phyloP scores from a whole-genome alignment of 176 grass and related monocot genomes.

The Panicum miliaceum region DNA sequence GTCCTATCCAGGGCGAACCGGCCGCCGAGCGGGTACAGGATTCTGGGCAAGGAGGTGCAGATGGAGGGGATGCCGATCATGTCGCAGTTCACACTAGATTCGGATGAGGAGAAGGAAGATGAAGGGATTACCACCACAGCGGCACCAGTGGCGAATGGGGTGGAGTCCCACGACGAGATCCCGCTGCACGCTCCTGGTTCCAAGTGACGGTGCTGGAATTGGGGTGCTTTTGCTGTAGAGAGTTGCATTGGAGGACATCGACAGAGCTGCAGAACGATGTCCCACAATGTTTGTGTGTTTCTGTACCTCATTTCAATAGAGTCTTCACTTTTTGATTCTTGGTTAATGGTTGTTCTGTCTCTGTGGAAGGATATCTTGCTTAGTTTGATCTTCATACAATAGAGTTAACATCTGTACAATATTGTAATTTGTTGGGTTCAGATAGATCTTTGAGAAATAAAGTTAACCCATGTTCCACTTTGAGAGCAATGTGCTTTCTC shows the following conservation, averaged over 20 bases:
- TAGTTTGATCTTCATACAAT: conserved; percentile 40
- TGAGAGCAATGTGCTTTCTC: not conserved
- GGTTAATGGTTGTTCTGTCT: conserved; percentile 14
- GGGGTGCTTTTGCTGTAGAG: conserved; percentile 7
- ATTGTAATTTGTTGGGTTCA: conserved; percentile 35
- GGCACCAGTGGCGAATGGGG: conserved; percentile 34
- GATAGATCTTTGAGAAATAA: conserved; percentile 43
- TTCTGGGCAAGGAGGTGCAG: conserved; percentile 77
- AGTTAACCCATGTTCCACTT: conserved; percentile 7
- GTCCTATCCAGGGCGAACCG: conserved; percentile 33
- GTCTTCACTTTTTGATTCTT: conserved; percentile 31
- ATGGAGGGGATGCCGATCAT: conserved; percentile 55
- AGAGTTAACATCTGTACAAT: conserved; percentile 47
- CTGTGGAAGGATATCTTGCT: conserved; percentile 16
- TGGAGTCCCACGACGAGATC: conserved; percentile 45
- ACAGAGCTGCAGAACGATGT: not conserved
- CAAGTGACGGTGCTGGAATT: conserved; percentile 35
- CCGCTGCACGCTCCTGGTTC: conserved; percentile 41
- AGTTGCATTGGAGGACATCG: conserved; percentile 13
- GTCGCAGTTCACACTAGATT: conserved; percentile 76
- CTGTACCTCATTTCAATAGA: conserved; percentile 30
- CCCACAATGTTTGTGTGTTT: conserved; percentile 34
- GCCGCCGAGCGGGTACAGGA: conserved; percentile 53
- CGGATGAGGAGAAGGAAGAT: conserved; percentile 74
- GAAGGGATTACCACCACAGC: conserved; percentile 12